phyloP scores from a whole-genome alignment of 2,329 filamentous ascomycete species.

The Penicillium concentricum region DNA sequence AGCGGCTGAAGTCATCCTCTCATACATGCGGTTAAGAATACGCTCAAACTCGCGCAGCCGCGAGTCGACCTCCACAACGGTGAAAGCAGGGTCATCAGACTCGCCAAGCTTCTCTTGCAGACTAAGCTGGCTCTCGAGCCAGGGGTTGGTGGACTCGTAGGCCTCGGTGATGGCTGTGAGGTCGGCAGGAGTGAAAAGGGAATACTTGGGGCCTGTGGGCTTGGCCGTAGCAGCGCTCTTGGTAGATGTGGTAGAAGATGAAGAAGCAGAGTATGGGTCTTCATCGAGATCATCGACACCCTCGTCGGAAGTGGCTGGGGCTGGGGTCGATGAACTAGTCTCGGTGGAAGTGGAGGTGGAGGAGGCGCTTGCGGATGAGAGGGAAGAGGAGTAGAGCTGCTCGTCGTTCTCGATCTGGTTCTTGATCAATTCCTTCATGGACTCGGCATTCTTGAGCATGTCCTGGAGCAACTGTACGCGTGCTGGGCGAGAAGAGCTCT shows the following conservation, averaged over 20 bases:
- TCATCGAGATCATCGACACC: constrained; percentile 79
- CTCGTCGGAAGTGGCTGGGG: constrained; percentile 32
- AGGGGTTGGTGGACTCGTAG: constrained; percentile 63
- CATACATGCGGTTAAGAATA: constrained; percentile 36
- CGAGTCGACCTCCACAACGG: constrained; percentile 67
- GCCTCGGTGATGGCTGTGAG: constrained; percentile 63
- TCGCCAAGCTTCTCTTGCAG: constrained; percentile 68
- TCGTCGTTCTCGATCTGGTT: constrained; percentile 71
- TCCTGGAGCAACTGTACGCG: constrained; percentile 66
- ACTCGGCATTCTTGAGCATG: constrained; percentile 67
- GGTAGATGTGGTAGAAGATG: constrained; percentile 36
- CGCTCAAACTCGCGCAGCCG: constrained; percentile 69
- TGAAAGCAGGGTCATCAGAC: constrained; percentile 72
- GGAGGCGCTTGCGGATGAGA: constrained; percentile 48
- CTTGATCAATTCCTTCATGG: constrained; percentile 69
- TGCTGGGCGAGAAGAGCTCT: constrained; percentile 69
- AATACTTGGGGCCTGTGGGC: constrained; percentile 54
- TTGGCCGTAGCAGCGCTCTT: constrained; percentile 36
- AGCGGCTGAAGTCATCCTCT: constrained; percentile 48
- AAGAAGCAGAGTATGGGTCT: constrained; percentile 50
- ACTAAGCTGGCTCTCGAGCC: constrained; percentile 71
- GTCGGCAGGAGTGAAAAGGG: constrained; percentile 72
- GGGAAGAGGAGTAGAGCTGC: constrained; percentile 56
- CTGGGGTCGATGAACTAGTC: constrained; percentile 49
- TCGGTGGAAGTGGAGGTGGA: constrained; percentile 34